Conservation (phyloP, 768 basidiomycete genomes). For the Russula abietina region DNA sequence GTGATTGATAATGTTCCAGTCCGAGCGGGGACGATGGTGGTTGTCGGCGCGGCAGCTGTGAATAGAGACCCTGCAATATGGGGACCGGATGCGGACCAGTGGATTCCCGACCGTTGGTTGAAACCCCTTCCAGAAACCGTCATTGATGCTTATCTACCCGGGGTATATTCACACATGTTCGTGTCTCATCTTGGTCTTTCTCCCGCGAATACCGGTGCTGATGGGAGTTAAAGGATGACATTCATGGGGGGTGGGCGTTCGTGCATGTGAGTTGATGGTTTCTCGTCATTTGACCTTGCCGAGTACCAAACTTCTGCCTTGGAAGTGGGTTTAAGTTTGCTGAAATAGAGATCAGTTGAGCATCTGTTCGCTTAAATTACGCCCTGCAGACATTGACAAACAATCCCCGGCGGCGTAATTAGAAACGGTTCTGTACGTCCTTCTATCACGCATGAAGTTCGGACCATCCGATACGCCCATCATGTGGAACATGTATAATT, state of each 20-base stretch:
- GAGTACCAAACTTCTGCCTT: background rate
- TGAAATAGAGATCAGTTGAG: slow-evolving; percentile 25
- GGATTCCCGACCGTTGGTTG: slow-evolving; percentile 27
- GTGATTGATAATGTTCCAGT: slow-evolving; percentile 7
- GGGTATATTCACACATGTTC: slow-evolving; percentile 22
- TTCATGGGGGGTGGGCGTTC: slow-evolving; percentile 30
- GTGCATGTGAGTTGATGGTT: slow-evolving; percentile 28
- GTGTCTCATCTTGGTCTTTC: background rate
- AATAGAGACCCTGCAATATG: slow-evolving; percentile 23
- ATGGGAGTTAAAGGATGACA: slow-evolving; percentile 28
- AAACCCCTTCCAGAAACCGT: slow-evolving; percentile 22
- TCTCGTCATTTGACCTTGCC: background rate
- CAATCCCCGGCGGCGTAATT: background rate
- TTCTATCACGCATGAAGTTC: slow-evolving; percentile 29
- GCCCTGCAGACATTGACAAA: background rate
- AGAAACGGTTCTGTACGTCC: slow-evolving; percentile 31
- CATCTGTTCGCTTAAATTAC: background rate
- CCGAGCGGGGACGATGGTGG: slow-evolving; percentile 18
- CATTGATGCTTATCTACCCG: slow-evolving; percentile 24
- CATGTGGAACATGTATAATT: slow-evolving; percentile 30
- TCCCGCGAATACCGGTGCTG: background rate
- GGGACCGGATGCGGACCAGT: slow-evolving; percentile 23
- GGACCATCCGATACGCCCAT: slow-evolving; percentile 28
- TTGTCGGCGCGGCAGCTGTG: slow-evolving; percentile 15
- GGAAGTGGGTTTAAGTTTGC: slow-evolving; percentile 24